Evolutionary conservation across 2,329 filamentous ascomycete genomes (phyloP).

Genomic region (Aspergillus quadrilineatus): DNA sequence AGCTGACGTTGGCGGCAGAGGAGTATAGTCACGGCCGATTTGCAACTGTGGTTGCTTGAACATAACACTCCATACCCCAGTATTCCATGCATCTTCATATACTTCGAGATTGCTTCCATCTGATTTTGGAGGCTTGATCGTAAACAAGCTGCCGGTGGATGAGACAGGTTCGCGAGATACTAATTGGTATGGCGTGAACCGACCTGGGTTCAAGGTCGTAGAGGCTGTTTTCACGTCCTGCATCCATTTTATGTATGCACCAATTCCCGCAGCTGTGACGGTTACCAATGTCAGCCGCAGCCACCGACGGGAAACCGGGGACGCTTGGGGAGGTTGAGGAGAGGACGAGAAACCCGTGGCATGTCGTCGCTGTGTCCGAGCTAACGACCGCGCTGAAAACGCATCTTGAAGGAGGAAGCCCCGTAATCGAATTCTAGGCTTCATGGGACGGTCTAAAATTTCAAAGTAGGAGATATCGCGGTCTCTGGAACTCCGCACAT

Average conservation of each 20-base stretch:
- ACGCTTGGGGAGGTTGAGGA: conserved; percentile 13
- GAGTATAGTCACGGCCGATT: conserved; percentile 88
- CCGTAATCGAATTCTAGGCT: conserved; percentile 15
- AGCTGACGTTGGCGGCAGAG: conserved; percentile 55
- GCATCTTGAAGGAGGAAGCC: conserved; percentile 20
- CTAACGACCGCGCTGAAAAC: conserved; percentile 16
- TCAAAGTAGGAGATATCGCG: neutral
- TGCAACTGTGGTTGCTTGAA: conserved; percentile 93
- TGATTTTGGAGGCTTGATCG: conserved; percentile 37
- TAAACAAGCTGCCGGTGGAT: conserved; percentile 49
- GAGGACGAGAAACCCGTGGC: conserved; percentile 23
- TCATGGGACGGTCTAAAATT: conserved; percentile 17
- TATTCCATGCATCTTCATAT: conserved; percentile 53
- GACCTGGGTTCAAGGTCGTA: conserved; percentile 34
- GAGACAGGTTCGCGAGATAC: conserved; percentile 46
- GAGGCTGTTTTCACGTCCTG: conserved; percentile 21
- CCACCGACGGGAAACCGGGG: conserved; percentile 25
- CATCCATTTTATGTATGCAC: conserved; percentile 36
- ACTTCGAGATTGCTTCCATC: conserved; percentile 35
- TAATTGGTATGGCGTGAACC: conserved; percentile 44
- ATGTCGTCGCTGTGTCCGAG: conserved; percentile 22
- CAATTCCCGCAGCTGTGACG: conserved; percentile 35
- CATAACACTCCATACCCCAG: conserved; percentile 82
- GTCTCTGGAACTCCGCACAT: neutral
- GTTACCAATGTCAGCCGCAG: conserved; percentile 36